phyloP scores from a whole-genome alignment of 257 asterid genomes.

The Solanum peruvianum region DNA sequence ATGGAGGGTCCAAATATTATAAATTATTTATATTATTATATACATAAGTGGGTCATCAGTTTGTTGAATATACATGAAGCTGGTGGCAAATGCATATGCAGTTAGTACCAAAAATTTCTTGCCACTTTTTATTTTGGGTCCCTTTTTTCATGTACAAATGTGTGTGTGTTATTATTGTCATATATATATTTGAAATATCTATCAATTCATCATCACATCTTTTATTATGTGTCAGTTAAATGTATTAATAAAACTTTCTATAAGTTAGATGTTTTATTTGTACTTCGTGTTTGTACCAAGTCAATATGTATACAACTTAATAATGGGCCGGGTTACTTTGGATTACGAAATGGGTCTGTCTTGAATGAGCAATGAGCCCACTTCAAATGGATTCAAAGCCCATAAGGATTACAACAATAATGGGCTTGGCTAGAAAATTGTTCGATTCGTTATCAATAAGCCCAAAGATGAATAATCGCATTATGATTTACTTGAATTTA shows the following conservation, averaged over 20 bases:
- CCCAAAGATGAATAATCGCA: background rate
- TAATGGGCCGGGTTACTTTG: background rate
- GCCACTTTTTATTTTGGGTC: background rate
- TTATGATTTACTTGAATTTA: background rate
- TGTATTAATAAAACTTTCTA: background rate
- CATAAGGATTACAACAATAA: background rate
- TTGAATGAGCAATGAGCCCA: background rate
- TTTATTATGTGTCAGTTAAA: background rate
- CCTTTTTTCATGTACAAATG: background rate
- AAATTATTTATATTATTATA: background rate
- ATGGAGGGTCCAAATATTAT: background rate
- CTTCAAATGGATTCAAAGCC: background rate
- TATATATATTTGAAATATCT: background rate
- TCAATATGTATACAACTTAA: background rate
- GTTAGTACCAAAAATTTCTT: background rate
- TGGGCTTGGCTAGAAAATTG: background rate
- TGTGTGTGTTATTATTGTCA: background rate
- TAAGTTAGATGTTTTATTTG: too few species aligned
- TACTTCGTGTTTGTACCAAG: background rate
- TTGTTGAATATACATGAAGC: background rate
- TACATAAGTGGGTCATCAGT: background rate
- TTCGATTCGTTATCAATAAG: background rate
- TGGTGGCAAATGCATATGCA: background rate
- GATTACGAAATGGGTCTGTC: background rate
- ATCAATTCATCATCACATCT: background rate